Evolutionary conservation across 176 grass and related monocot species (phyloP).

Genomic region (Puya raimondii): DNA sequence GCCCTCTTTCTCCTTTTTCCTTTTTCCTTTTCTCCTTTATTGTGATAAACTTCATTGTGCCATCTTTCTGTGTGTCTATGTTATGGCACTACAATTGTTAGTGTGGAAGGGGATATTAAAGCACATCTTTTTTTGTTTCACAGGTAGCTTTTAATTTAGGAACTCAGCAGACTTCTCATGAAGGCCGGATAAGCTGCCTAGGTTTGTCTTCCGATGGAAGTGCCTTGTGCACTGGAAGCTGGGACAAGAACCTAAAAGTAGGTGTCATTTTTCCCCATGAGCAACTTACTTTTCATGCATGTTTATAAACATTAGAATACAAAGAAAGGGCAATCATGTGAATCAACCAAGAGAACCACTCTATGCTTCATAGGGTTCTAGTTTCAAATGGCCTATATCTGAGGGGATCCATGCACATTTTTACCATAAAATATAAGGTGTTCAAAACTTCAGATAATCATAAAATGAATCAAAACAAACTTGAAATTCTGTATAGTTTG

Average conservation of each 20-base stretch:
- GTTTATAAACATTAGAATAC: neutral
- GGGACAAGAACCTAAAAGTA: constrained; percentile 97
- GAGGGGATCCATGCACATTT: no score
- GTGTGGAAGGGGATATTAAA: neutral
- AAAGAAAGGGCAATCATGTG: neutral
- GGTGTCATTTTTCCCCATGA: neutral
- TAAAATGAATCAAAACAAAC: no score
- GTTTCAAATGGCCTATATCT: no score
- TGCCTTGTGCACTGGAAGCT: constrained; percentile 96
- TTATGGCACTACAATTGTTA: neutral
- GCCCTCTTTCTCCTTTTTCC: no score
- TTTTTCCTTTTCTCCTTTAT: no score
- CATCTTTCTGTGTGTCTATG: neutral
- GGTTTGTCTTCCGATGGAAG: constrained; percentile 96
- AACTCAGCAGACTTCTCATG: constrained; percentile 75
- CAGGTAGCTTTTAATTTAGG: constrained; percentile 89
- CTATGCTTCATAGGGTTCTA: no score
- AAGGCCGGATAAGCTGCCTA: constrained; percentile 78
- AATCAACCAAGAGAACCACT: no score
- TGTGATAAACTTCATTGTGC: neutral
- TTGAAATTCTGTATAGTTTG: no score
- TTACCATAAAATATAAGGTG: no score
- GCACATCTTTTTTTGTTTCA: neutral
- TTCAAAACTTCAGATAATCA: no score
- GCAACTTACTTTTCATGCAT: neutral